These are phyloP conservation scores for Melastoma candidum DNA, from an alignment of 441 rosid species.

Conservation along the genomic window DNA sequence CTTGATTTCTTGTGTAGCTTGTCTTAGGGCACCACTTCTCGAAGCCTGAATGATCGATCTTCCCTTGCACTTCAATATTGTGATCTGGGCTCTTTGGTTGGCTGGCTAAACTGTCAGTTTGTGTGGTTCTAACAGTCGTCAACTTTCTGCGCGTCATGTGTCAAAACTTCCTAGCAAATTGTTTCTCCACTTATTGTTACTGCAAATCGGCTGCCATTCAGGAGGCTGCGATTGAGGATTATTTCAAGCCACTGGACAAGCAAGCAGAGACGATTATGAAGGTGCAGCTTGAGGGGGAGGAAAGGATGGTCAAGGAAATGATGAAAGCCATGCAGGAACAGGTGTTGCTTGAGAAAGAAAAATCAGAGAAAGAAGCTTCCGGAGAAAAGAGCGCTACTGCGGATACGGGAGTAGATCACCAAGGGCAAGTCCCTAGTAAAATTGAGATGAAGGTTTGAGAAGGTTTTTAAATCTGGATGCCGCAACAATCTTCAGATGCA, in stretches of 20 bases:
- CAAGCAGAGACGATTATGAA: constrained; percentile 70
- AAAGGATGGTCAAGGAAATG: constrained; percentile 63
- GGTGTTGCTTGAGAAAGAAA: constrained; percentile 44
- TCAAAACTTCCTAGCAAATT: too few relatives aligned
- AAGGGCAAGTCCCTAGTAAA: constrained; percentile 20
- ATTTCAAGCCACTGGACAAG: constrained; percentile 74
- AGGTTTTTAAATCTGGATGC: constrained; percentile 4
- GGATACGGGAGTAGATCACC: constrained; percentile 19
- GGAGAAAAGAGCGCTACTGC: constrained; percentile 8
- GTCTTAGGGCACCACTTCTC: too few relatives aligned
- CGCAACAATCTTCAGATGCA: too few relatives aligned
- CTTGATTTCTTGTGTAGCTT: too few relatives aligned
- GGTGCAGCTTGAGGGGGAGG: constrained; percentile 77
- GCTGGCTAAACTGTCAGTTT: too few relatives aligned
- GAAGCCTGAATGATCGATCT: too few relatives aligned
- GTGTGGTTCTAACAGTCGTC: too few relatives aligned
- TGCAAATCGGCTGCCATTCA: constrained; percentile 16
- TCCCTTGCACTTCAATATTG: too few relatives aligned
- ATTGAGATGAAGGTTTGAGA: constrained; percentile 8
- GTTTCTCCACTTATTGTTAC: too few relatives aligned
- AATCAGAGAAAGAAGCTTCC: constrained; percentile 32
- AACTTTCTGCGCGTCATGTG: too few relatives aligned
- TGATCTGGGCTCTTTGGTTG: too few relatives aligned
- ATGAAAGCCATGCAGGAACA: constrained; percentile 44
- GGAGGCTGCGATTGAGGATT: constrained; percentile 78